A percentile compares a stretch with the other conserved stretches of the same genome.
These are phyloP conservation scores for Solanum dulcamara DNA, from an alignment of 257 asterid species.

Conservation along the genomic window DNA sequence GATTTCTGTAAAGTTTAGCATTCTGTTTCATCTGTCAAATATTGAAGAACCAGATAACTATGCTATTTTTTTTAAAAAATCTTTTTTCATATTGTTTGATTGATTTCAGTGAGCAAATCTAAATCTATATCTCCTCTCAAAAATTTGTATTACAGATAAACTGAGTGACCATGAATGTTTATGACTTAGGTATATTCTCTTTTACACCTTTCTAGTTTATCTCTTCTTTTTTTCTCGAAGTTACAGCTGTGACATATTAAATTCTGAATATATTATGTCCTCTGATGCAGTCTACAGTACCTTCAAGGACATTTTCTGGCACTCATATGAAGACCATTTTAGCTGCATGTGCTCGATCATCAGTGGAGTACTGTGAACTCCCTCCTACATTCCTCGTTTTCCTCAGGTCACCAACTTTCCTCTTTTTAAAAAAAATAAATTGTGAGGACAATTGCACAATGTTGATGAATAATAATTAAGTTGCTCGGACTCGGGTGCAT, in stretches of 20 bases:
- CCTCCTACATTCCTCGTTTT: background rate
- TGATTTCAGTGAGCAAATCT: background rate
- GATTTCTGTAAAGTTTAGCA: background rate
- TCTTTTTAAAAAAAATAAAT: background rate
- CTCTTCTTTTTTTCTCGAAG: background rate
- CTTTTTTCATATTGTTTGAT: background rate
- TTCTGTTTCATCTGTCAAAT: background rate
- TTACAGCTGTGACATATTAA: background rate
- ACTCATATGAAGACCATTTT: background rate
- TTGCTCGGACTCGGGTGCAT: no score
- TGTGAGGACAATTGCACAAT: background rate
- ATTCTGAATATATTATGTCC: background rate
- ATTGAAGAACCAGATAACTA: background rate
- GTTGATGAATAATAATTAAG: background rate
- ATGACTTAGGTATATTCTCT: background rate
- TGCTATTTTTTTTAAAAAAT: background rate
- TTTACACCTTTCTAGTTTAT: background rate
- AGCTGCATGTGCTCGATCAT: background rate
- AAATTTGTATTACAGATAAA: background rate
- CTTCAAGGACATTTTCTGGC: background rate
- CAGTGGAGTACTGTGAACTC: background rate
- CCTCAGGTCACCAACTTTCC: background rate
- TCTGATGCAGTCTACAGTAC: background rate
- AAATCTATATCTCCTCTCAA: background rate
- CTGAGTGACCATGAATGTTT: background rate